These are phyloP conservation scores for Coemansia sp. DNA, from an alignment of 192 early-diverging fungal species.

Conservation along the genomic window DNA sequence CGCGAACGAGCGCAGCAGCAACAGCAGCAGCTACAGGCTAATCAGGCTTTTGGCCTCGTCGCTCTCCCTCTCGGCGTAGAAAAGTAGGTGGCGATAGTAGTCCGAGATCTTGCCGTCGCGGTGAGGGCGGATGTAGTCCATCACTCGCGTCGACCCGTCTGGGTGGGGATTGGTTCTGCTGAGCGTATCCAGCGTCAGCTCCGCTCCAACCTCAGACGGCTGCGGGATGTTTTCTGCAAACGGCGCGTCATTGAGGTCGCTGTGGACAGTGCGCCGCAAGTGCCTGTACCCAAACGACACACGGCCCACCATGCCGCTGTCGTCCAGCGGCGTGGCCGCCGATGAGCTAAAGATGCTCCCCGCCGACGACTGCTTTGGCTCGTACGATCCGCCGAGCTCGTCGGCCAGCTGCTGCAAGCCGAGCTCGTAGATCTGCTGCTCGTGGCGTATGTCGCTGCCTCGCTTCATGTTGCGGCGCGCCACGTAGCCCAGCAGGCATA, in stretches of 20 bases:
- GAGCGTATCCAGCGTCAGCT: constrained; percentile 38
- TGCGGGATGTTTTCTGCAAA: constrained; percentile 53
- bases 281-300: constrained; percentile 24
- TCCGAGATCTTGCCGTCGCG: constrained; percentile 44
- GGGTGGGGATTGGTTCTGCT: constrained; percentile 42
- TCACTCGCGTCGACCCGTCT: constrained; percentile 42
- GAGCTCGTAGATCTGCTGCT: constrained; percentile 49
- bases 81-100: constrained; percentile 37
- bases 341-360: constrained; percentile 43
- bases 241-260: constrained; percentile 27
- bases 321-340: constrained; percentile 24
- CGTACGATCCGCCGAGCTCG: constrained; percentile 50
- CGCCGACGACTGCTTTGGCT: constrained; percentile 42
- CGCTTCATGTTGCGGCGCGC: constrained; percentile 18
- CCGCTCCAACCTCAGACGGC: constrained; percentile 34
- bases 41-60: constrained; percentile 22
- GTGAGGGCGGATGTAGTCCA: constrained; percentile 46
- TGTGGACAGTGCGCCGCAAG: constrained; percentile 26
- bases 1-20: too few species aligned
- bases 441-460: constrained; percentile 23
- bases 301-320: constrained; percentile 20
- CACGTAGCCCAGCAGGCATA: constrained; percentile 24
- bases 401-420: constrained; percentile 52
- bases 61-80: constrained; percentile 11
- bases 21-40: constrained; percentile 16